Evolutionary conservation across 1,139 yeast species (phyloP), one percentile per base, ranked within the genome.

Genomic region (Suhomyces kunorum): DNA sequence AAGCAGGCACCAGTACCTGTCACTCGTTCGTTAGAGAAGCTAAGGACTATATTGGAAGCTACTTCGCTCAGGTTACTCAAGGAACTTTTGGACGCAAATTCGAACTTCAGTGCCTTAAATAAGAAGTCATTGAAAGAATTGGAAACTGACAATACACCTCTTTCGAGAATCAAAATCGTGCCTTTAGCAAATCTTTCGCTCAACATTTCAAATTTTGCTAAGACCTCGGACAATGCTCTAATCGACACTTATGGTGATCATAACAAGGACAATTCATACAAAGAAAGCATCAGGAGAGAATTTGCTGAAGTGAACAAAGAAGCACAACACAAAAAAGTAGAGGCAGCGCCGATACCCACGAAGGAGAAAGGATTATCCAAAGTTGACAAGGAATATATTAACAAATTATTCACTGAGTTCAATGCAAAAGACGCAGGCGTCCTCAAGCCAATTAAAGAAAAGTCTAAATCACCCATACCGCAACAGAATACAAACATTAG

Each of bases 141-240:
- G 20, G 71, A 67, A 41, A 47, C 56, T 43, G 55, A 46, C 45
- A 55, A 39, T 30, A 32, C 32, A 1, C 29, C 39, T 1, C 32
- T 32, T 6, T 19, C 25, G 9, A 22, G 26, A 9, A 57, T 66
- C 9, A 48, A 66, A 55, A 63, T 82, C 4, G 54, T 76, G 40
- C 82, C 85, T 0, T 55, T 81, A 28, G 60, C 67, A 2, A 72
- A 74, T 43, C 59, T 81, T 46, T 74, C 78, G 14, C 59, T 83
- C 42, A 66, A 72, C 0, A 62, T 83, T 2, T 68, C 83, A 1
- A 78, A 76, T 41, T 80, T 85, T 54, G 77, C 71, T 15, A 65
- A 67, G 8, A 49, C 72, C 0, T 64, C 65, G 25, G 67, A 63
- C 11, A 61, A 66, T 8, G 68, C 66, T 41, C 66, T 79, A 4